Base-by-base conservation (phyloP, 106 monocot genomes). In the Phalaenopsis equestris region DNA sequence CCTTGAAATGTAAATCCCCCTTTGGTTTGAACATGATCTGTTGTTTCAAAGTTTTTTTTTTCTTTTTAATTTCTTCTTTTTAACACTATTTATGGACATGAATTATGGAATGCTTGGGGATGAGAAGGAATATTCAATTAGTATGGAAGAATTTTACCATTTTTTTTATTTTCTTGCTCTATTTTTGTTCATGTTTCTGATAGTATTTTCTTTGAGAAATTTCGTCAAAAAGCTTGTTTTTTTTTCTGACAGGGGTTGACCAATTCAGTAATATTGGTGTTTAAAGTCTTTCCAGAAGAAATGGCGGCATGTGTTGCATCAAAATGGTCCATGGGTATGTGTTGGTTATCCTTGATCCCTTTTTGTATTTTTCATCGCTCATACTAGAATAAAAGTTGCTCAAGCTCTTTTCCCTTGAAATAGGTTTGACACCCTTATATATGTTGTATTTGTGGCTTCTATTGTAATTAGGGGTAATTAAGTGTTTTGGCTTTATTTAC, bases 241-340 rank as follows among this genome's bases (percentile, higher is more conserved):
- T 42, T 19, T 74, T 74, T 6, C 19, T 74, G 41, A 42, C 36
- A 41, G 72, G 41, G 72, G 41, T 72, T 38, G 72, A 72, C 4
- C 38, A 24, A 67, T 17, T 30, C 24, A 5, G 67, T 67, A 6
- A 36, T 67, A 8, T 15, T 2, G 18, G 41, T 74, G 18, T 18
- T 74, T n/a, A 11, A 18, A 19, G 6, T 43, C 43, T 74, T 74
- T 74, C 36, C 11, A n/a, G 43, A 42, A 45, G 43, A 76, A 76
- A 76, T 76, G 76, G 49, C 76, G 4, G 76, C 76, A 21, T 24
- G 18, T 23, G 46, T 76, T 76, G 49, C 76, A n/a, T 76, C 76
- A 15, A 76, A 76, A 76, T 76, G 76, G 76, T 76, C 49, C 49
- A 76, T 5, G 24, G 49, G 76, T 76, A 47, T 18, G 41, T 49